Evolutionary conservation across 108 stramenopile genomes (phyloP), one percentile per base, ranked within the genome.

Genomic region (Asterionellopsis glacialis): DNA sequence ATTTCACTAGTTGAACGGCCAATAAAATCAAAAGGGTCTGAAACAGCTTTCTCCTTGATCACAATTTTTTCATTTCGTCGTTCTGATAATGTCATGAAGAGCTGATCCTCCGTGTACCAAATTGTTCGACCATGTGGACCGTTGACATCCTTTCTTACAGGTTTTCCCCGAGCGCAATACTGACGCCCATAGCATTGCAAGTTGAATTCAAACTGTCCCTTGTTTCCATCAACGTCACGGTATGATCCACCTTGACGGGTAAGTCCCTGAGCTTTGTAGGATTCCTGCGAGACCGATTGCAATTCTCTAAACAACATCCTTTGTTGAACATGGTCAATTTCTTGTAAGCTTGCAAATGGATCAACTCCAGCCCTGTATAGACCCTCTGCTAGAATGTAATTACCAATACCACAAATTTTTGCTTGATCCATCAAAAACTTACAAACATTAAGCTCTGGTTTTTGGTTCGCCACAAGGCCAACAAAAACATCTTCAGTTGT

Each of bases 371-470:
- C 69, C 19, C 86, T 57, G 63, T 90, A 87, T n/a, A 93, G 62
- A 4, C 70, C 80, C 63, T 93, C 92, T 15, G 86, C 71, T n/a
- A 93, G 65, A 22, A 93, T 88, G 52, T 93, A 93, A 42, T 93
- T 93, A 3, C 90, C 80, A 24, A 78, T 55, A 5, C 80, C 80
- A 5, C 72, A 42, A 11, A 80, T 22, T 68, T 76, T 76, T 57
- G 56, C 60, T 61, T 93, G 91, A 75, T 93, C 80, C 88, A 93
- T 93, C 1, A 93, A 58, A 54, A 93, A 88, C 61, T 86, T 90
- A 70, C 86, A 93, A 50, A 93, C 61, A 69, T 90, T 93, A 24
- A 73, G 44, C 14, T 58, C 61, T 45, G 66, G 69, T 23, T 62
- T 73, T 51, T 68, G 69, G 43, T 68, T 63, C 6, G 69, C 59